These are phyloP conservation scores for Globisporangium apiculatum DNA, from an alignment of 352 stramenopile species.

Conservation along the genomic window DNA sequence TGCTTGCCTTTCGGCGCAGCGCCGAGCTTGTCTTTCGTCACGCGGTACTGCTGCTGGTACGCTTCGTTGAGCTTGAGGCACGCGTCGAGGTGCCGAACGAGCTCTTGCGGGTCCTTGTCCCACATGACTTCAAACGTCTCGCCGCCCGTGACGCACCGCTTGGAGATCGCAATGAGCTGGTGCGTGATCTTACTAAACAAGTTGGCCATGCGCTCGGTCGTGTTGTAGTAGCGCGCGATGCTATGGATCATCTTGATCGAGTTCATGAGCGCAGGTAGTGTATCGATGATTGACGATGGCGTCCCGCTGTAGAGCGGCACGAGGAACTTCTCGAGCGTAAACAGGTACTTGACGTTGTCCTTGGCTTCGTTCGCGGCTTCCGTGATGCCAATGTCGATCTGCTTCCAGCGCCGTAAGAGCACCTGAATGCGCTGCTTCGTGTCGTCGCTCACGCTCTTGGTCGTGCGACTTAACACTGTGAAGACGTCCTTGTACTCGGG, in stretches of 20 bases:
- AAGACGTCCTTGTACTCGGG: slow-evolving; percentile 96
- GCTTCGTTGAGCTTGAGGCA: slow-evolving; percentile 98
- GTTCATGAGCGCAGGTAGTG: slow-evolving; percentile 96
- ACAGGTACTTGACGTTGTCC: slow-evolving; percentile 99
- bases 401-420: slow-evolving; percentile 94
- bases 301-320: slow-evolving; percentile 88
- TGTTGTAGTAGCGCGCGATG: slow-evolving; percentile 98
- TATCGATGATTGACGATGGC: slow-evolving; percentile 97
- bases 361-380: slow-evolving; percentile 98
- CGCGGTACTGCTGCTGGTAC: slow-evolving; percentile 97
- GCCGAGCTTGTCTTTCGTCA: slow-evolving; percentile 96
- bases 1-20: slow-evolving; percentile 95
- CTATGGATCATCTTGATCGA: slow-evolving; percentile 99
- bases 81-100: slow-evolving; percentile 92
- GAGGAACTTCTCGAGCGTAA: slow-evolving; percentile 96
- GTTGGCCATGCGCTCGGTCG: slow-evolving; percentile 95
- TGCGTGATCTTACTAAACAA: slow-evolving; percentile 98
- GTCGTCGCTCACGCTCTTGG: slow-evolving; percentile 82
- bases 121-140: slow-evolving; percentile 90
- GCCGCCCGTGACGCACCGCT: slow-evolving; percentile 88
- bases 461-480: slow-evolving; percentile 82
- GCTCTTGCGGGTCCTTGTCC: slow-evolving; percentile 92
- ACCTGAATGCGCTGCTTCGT: slow-evolving; percentile 92
- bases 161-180: slow-evolving; percentile 98
- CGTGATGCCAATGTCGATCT: slow-evolving; percentile 98